Percentiles rank a stretch among this genome's conserved stretches.
Evolutionary conservation across 2,329 filamentous ascomycete species (phyloP).

Genomic region (Fusarium ambrosium): DNA sequence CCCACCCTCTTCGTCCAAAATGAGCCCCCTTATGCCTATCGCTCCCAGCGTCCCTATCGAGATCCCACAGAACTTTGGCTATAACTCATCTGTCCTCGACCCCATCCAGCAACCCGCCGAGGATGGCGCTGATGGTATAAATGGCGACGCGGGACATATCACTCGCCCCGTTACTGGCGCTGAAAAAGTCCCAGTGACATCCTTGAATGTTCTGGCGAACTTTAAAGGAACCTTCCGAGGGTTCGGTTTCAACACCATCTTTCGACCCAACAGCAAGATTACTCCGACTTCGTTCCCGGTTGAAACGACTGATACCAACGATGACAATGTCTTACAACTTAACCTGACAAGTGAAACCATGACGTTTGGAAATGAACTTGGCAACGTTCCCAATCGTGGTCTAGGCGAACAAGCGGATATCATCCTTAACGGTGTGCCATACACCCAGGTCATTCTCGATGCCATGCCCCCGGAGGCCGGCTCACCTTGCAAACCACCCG

Average conservation of each 20-base stretch:
- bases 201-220: constrained; percentile 40
- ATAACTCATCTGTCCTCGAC: constrained; percentile 14
- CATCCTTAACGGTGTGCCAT: constrained; percentile 52
- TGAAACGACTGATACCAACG: constrained; percentile 13
- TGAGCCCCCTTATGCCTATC: constrained; percentile 15
- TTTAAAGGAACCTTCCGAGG: constrained; percentile 51
- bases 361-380: constrained; percentile 50
- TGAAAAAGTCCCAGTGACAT: constrained; percentile 5
- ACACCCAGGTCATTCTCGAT: constrained; percentile 53
- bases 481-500: constrained; percentile 37
- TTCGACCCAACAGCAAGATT: constrained; percentile 50
- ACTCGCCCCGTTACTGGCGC: background rate
- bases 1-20: background rate
- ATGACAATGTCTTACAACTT: constrained; percentile 54
- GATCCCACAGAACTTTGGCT: constrained; percentile 24
- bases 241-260: constrained; percentile 56
- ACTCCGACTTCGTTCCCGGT: constrained; percentile 34
- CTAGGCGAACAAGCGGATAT: constrained; percentile 51
- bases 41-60: constrained; percentile 30
- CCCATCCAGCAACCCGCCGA: constrained; percentile 19
- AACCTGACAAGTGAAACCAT: constrained; percentile 55
- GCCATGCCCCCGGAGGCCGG: constrained; percentile 43
- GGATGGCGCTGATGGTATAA: background rate
- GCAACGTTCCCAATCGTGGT: constrained; percentile 56
- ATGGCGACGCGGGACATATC: background rate